Evolutionary conservation across 2,329 filamentous ascomycete genomes (phyloP), one percentile per base, ranked within the genome.

Genomic region (Fusarium newnesense): DNA sequence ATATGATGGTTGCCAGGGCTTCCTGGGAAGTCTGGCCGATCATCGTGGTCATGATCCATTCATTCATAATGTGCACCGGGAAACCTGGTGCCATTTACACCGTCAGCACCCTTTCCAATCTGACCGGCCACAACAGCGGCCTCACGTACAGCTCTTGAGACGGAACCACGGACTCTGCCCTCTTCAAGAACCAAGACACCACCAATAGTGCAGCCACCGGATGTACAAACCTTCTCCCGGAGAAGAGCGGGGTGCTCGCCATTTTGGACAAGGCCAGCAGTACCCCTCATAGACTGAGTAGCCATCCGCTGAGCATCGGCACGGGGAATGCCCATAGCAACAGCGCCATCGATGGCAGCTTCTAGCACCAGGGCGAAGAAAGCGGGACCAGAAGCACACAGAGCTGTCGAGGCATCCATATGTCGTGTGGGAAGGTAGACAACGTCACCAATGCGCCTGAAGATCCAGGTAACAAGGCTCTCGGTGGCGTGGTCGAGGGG

Each of bases 321-420:
- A 53, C 93, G 86, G 8, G 93, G 92, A 37, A 96, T 79, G 0
- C 93, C 93, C 91, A 94, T 94, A 19, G 93, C 92, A 3, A 96
- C 92, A 8, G 90, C 93, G 11, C 93, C 93, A 76, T 95, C 93
- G 19, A 93, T 90, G 50, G 93, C 88, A 11, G 92, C 92, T 82
- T 96, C 93, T 21, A 94, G 86, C 77, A 95, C 87, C 47, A 96
- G 85, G 2, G 92, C 88, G 75, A 93, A 94, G 82, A 95, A 95
- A 2, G 93, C 93, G 0, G 93, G 93, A 0, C 92, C 92, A 9
- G 91, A 92, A 11, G 92, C 93, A 78, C 92, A 94, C 12, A 96
- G 86, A 3, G 93, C 91, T 0, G 93, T 95, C 47, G 87, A 88
- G 9, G 89, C 92, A 79, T 95, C 92, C 92, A 95, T 94, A 75